phyloP scores from a whole-genome alignment of 2,329 filamentous ascomycete species.

The Ophiobolus disseminans region DNA sequence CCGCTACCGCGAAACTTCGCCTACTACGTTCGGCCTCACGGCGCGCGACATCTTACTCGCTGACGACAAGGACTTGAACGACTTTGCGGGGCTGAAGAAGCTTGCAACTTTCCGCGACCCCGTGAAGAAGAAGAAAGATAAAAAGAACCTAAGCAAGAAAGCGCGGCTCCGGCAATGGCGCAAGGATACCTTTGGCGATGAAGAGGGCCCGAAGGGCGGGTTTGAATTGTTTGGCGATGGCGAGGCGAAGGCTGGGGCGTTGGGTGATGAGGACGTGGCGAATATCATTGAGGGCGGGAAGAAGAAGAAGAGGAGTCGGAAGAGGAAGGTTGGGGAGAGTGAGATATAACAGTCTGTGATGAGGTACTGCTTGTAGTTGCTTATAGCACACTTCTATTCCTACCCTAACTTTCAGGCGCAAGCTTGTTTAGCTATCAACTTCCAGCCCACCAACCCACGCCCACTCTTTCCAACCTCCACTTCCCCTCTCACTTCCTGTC shows the following conservation, averaged over 20 bases:
- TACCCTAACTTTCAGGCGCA: too few species aligned
- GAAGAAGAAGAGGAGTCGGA: conserved; percentile 35
- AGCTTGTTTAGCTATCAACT: too few species aligned
- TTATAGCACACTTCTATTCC: too few species aligned
- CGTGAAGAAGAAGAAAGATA: conserved; percentile 88
- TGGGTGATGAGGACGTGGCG: conserved; percentile 3
- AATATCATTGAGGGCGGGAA: conserved; percentile 27
- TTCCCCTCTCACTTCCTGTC: too few species aligned
- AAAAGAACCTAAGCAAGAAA: conserved; percentile 91
- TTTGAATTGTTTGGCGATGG: conserved; percentile 41
- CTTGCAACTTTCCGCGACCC: conserved; percentile 85
- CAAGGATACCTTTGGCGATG: conserved; percentile 69
- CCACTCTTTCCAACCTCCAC: too few species aligned
- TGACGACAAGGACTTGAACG: conserved; percentile 83
- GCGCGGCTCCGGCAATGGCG: conserved; percentile 87
- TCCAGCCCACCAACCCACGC: too few species aligned
- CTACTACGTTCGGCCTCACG: conserved; percentile 87
- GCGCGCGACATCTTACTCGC: conserved; percentile 90
- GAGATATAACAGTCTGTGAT: too few species aligned
- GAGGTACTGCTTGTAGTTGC: too few species aligned
- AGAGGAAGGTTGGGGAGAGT: conserved; percentile 23
- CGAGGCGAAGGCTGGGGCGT: conserved; percentile 4
- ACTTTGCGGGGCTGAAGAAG: conserved; percentile 94
- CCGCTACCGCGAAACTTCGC: conserved; percentile 93
- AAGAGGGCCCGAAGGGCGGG: conserved; percentile 58